Percentiles rank a stretch among this genome's conserved stretches.
Conservation (phyloP, 2,329 filamentous ascomycete genomes). For the Exophiala alcalophila region DNA sequence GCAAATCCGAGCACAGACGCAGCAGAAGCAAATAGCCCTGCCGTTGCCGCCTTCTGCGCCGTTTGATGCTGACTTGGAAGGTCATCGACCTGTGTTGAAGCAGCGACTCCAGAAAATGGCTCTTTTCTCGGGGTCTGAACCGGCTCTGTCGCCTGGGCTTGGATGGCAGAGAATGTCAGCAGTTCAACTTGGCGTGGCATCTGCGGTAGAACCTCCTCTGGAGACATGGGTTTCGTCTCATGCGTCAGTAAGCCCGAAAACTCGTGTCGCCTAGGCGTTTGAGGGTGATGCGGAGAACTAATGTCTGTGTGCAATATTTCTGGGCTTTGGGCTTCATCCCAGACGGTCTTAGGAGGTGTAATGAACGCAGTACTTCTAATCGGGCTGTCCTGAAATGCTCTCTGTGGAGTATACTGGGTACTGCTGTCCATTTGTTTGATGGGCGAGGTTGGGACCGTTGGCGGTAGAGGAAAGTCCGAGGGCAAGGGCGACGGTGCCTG, state of each 20-base stretch:
- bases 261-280: slow-evolving; percentile 22
- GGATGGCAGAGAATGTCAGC: slow-evolving; percentile 35
- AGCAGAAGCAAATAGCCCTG: slow-evolving; percentile 26
- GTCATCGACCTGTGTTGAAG: slow-evolving; percentile 27
- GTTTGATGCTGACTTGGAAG: slow-evolving; percentile 36
- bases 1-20: slow-evolving; percentile 27
- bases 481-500: slow-evolving; percentile 13
- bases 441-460: slow-evolving; percentile 29
- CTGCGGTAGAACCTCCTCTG: slow-evolving; percentile 16
- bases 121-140: slow-evolving; percentile 28
- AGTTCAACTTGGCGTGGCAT: slow-evolving; percentile 24
- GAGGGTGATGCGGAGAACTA: slow-evolving; percentile 2
- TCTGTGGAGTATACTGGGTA: slow-evolving; percentile 45
- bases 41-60: slow-evolving; percentile 33
- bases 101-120: slow-evolving; percentile 36
- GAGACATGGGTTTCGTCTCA: slow-evolving; percentile 23
- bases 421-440: slow-evolving; percentile 38
- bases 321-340: slow-evolving; percentile 46
- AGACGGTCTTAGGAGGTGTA: slow-evolving; percentile 43
- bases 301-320: slow-evolving; percentile 27
- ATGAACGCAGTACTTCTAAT: slow-evolving; percentile 31
- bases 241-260: slow-evolving; percentile 35
- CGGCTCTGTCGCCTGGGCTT: slow-evolving; percentile 34
- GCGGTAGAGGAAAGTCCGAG: slow-evolving; percentile 29
- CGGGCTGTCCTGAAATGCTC: slow-evolving; percentile 36